Evolutionary conservation across 805 yeast species (phyloP), one percentile per base, ranked within the genome.

Genomic region (Zygosaccharomyces bisporus): DNA sequence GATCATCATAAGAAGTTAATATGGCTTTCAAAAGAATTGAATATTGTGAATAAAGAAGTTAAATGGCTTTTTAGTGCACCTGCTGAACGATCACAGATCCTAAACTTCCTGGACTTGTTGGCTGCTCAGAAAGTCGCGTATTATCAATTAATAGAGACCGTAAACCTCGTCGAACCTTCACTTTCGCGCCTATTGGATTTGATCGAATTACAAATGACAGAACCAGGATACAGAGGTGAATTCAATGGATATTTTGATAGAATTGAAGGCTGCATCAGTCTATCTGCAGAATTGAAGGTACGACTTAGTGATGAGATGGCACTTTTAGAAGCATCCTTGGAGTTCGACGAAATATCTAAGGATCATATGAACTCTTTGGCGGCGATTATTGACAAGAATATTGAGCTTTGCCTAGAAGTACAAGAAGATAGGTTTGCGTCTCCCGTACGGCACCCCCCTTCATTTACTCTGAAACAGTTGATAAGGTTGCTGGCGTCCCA

Each of bases 351-450:
- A 46, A 66, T 76, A 17, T 65, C 62, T 29, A 53, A 56, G 19
- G 57, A 60, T 24, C 70, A 74, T 17, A 67, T 77, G 59, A 66
- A 65, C 27, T 66, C 78, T 3, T 65, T 76, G 14, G 62, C 66
- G 23, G 55, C 51, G 2, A 75, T 74, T 41, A 59, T 75, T 16
- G 67, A 62, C 23, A 55, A 56, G 16, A 69, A 71, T 48, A 56
- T 64, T 34, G 60, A 64, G 42, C 55, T 56, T 31, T 61, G 72
- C 24, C 55, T 68, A 37, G 65, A 64, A 41, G 59, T 72, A 8
- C 70, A 68, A 42, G 71, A 71, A 40, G 57, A 60, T 10, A 60
- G 67, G 34, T 63, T 59, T 44, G 60, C 71, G 2, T 70, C 75
- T 2, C 76, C 76, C 2, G 60, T 65, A 29, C 66, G 71, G 39